Evolutionary conservation across 371 early-diverging fungal species (phyloP).

Genomic region (Rhizopus delemar): DNA sequence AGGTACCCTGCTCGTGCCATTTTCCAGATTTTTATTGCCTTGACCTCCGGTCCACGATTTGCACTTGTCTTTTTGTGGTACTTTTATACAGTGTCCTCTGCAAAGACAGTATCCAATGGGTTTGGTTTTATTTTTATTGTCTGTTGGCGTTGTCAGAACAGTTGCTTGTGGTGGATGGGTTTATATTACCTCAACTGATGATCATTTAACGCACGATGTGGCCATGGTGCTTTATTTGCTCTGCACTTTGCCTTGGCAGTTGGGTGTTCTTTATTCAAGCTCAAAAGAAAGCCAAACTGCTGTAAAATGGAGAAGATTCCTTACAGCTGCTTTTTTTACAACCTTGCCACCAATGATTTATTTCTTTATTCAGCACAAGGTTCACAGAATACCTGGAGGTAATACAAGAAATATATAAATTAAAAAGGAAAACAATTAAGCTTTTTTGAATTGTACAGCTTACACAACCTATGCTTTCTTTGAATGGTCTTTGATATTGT

Average conservation of each 20-base stretch:
- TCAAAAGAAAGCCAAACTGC: conserved; percentile 30
- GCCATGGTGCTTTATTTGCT: conserved; percentile 77
- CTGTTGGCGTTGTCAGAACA: conserved; percentile 69
- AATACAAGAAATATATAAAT: conserved; percentile 7
- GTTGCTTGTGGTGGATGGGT: conserved; percentile 81
- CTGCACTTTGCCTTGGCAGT: conserved; percentile 76
- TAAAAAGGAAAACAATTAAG: neutral
- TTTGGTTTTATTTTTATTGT: conserved; percentile 63
- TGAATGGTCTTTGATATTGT: conserved; percentile 80
- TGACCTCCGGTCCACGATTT: conserved; percentile 73
- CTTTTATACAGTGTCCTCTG: conserved; percentile 48
- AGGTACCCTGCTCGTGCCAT: conserved; percentile 77
- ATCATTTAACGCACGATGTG: conserved; percentile 79
- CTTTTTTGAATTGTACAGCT: conserved; percentile 40
- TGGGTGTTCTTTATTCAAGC: conserved; percentile 57
- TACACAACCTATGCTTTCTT: conserved; percentile 82
- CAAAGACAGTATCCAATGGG: conserved; percentile 45
- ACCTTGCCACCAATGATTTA: conserved; percentile 75
- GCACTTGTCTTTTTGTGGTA: conserved; percentile 70
- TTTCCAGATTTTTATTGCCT: conserved; percentile 79
- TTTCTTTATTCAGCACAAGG: conserved; percentile 79
- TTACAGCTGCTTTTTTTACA: conserved; percentile 63
- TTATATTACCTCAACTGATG: conserved; percentile 79
- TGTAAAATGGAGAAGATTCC: conserved; percentile 42
- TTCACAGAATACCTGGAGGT: conserved; percentile 71